Conservation (phyloP, 2,329 filamentous ascomycete genomes). For the Xylariaceae sp. region DNA sequence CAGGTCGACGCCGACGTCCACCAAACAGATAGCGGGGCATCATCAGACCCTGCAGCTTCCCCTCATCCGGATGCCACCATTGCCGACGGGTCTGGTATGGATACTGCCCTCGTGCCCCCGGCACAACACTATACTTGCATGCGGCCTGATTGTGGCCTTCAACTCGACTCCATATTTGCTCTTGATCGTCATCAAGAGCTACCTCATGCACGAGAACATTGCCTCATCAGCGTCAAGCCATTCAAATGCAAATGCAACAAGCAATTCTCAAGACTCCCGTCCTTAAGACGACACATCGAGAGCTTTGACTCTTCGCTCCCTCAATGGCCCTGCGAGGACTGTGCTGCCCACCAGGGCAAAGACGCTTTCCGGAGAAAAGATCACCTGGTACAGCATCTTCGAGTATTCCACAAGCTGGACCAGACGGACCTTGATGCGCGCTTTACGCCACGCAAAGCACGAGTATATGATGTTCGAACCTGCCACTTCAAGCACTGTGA, state of each 20-base stretch:
- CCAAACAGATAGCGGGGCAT: not conserved
- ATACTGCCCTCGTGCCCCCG: no score
- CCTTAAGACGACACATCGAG: conserved; percentile 7
- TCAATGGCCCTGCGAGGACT: conserved; percentile 5
- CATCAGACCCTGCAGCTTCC: no score
- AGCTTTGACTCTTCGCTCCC: not conserved
- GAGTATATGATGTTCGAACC: not conserved
- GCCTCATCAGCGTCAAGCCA: not conserved
- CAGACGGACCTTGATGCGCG: not conserved
- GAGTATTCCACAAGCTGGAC: conserved; percentile 1
- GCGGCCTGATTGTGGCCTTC: not conserved
- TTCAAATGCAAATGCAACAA: conserved; percentile 6
- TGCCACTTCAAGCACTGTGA: conserved; percentile 8
- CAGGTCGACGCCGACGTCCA: not conserved
- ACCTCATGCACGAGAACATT: conserved; percentile 1
- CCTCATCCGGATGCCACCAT: no score
- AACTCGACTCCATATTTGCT: not conserved
- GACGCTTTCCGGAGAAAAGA: conserved; percentile 10
- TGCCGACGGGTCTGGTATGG: no score
- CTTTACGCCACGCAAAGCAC: not conserved
- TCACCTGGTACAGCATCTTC: conserved; percentile 8
- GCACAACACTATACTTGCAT: no score
- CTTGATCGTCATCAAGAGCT: not conserved
- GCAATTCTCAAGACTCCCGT: conserved; percentile 1
- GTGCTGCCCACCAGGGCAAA: conserved; percentile 4